phyloP scores from a whole-genome alignment of 257 asterid genomes.

The Craterostigma plantagineum region DNA sequence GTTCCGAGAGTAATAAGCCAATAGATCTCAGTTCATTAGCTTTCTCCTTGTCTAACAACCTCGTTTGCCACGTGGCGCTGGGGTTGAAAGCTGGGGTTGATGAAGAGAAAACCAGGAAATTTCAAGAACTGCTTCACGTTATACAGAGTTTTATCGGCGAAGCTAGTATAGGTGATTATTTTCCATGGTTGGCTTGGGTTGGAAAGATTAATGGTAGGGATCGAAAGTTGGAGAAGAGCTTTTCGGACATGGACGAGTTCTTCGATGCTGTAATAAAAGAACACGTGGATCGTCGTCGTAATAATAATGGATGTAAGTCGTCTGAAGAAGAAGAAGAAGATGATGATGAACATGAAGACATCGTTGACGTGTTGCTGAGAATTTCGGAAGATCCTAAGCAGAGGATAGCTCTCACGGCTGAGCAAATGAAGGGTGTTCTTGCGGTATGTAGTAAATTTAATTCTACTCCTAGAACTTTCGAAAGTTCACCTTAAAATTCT shows the following conservation, averaged over 20 bases:
- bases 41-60: constrained; percentile 14
- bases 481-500: too few species aligned
- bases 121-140: constrained; percentile 13
- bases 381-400: constrained; percentile 14
- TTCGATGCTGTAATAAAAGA: constrained; percentile 15
- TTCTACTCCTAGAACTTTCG: too few species aligned
- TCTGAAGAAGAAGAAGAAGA: constrained; percentile 5
- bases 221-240: neutral
- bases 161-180: constrained; percentile 18
- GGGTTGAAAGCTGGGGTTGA: constrained; percentile 9
- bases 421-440: constrained; percentile 21
- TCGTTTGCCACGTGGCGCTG: constrained; percentile 27
- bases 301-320: neutral
- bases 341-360: constrained; percentile 10
- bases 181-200: constrained; percentile 24
- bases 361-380: constrained; percentile 24
- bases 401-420: neutral
- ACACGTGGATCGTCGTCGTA: constrained; percentile 15
- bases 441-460: constrained; percentile 5
- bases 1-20: neutral
- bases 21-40: constrained; percentile 14
- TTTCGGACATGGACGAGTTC: constrained; percentile 13
- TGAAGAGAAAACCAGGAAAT: neutral
- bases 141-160: constrained; percentile 10
- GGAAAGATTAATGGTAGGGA: constrained; percentile 19